Conservation (phyloP, 2,329 filamentous ascomycete genomes). For the Fusarium pseudograminearum region DNA sequence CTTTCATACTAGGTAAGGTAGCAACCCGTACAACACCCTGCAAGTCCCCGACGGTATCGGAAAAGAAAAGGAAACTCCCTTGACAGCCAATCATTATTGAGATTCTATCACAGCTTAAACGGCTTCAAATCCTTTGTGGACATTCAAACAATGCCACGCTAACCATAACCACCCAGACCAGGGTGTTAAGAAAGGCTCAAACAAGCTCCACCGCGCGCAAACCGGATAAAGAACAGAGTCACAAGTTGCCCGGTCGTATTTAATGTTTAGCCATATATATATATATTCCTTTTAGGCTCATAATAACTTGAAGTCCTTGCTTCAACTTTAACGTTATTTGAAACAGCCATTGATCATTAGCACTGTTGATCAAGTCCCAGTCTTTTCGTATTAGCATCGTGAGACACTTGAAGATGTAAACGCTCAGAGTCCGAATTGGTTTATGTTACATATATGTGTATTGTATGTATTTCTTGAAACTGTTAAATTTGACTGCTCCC, state of each 20-base stretch:
- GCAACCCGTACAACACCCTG: not conserved
- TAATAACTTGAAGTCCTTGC: not conserved
- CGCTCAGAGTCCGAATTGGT: not conserved
- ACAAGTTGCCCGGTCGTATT: not conserved
- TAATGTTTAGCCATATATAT: not conserved
- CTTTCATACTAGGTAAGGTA: not conserved
- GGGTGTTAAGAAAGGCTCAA: not conserved
- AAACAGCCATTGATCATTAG: conserved; percentile 28
- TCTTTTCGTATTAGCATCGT: not conserved
- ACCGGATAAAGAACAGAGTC: not conserved
- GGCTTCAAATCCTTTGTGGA: not conserved
- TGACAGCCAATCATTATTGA: conserved; percentile 4
- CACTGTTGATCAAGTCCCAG: conserved; percentile 1
- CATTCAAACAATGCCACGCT: conserved; percentile 1
- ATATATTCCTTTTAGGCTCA: not conserved
- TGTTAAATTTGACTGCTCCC: conserved; percentile 3
- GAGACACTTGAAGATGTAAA: not conserved
- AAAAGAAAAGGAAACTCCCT: not conserved
- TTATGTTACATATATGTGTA: not conserved
- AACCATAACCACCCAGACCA: not conserved
- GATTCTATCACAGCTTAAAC: not conserved
- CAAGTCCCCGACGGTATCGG: not conserved
- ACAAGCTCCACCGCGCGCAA: not conserved
- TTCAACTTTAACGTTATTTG: not conserved
- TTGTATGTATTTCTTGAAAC: conserved; percentile 4